phyloP scores from a whole-genome alignment of 768 basidiomycete genomes.

The Phylloporus sp. region DNA sequence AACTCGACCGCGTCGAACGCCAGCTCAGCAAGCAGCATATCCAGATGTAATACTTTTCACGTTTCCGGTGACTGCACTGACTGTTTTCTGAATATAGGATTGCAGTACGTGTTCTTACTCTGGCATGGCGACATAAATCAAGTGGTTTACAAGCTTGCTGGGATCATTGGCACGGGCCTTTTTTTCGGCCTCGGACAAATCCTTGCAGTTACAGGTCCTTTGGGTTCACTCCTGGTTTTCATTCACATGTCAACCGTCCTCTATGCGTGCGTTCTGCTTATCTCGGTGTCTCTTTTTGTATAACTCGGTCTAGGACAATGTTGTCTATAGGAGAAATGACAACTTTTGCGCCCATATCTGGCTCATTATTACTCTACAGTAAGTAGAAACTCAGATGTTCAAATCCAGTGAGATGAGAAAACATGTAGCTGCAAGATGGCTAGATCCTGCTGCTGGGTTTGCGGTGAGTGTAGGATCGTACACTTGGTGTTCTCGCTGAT shows the following conservation, averaged over 20 bases:
- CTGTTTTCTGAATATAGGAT: conserved; percentile 10
- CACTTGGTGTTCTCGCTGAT: not conserved
- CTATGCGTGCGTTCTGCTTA: conserved; percentile 21
- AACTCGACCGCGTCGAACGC: conserved; percentile 17
- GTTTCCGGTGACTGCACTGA: not conserved
- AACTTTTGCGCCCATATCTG: conserved; percentile 25
- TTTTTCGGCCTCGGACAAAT: conserved; percentile 29
- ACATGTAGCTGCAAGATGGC: conserved; percentile 28
- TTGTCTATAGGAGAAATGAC: conserved; percentile 29
- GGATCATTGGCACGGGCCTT: conserved; percentile 29
- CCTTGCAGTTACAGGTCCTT: conserved; percentile 24
- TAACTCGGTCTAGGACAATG: conserved; percentile 21
- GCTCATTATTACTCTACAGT: conserved; percentile 28
- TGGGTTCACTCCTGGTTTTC: conserved; percentile 28
- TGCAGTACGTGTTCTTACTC: conserved; percentile 11
- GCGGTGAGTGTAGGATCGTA: conserved; percentile 16
- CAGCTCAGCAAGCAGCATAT: conserved; percentile 19
- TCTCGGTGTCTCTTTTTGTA: not conserved
- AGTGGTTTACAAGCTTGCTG: conserved; percentile 20
- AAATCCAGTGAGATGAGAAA: not conserved
- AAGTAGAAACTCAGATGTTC: not conserved
- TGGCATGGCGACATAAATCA: not conserved
- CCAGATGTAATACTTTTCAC: conserved; percentile 14
- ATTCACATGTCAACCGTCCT: conserved; percentile 25
- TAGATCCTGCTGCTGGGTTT: conserved; percentile 30